phyloP scores from a whole-genome alignment of 129 eudicot genomes.

The Pseudognaphalium luteoalbum region DNA sequence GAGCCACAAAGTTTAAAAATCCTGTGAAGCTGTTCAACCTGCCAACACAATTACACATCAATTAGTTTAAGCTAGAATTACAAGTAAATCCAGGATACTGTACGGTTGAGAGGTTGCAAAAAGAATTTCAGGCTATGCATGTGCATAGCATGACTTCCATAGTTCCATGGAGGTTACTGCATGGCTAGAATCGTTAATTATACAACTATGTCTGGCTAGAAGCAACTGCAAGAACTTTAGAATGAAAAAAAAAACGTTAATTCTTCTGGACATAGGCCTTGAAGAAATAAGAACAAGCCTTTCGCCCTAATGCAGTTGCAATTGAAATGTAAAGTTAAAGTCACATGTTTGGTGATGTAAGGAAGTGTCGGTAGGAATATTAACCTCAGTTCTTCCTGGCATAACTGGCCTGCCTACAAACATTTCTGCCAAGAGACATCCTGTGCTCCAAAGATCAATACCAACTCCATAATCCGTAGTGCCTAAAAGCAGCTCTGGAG shows the following conservation, averaged over 20 bases:
- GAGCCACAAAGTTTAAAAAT: conserved; percentile 91
- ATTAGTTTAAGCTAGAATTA: background rate
- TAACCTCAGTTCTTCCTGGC: conserved; percentile 90
- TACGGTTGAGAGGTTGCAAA: background rate
- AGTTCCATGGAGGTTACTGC: background rate
- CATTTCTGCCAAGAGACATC: conserved; percentile 83
- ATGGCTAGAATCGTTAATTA: background rate
- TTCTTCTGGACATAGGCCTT: background rate
- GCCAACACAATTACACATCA: background rate
- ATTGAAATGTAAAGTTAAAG: background rate
- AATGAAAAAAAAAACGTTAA: background rate
- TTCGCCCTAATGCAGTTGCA: background rate
- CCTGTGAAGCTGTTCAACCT: conserved; percentile 86
- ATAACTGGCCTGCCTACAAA: conserved; percentile 71
- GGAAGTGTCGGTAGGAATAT: conserved; percentile 9
- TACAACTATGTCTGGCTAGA: background rate
- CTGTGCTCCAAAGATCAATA: conserved; percentile 88
- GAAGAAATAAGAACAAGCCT: background rate
- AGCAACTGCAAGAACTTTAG: background rate
- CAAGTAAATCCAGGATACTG: background rate
- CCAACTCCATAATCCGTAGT: conserved; percentile 87
- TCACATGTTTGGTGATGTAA: background rate
- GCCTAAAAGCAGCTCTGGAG: conserved; percentile 82
- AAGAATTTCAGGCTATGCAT: background rate
- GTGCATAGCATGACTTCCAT: background rate